Evolutionary conservation across 345 rosid genomes (phyloP).

Genomic region (Streptanthus diversifolius): DNA sequence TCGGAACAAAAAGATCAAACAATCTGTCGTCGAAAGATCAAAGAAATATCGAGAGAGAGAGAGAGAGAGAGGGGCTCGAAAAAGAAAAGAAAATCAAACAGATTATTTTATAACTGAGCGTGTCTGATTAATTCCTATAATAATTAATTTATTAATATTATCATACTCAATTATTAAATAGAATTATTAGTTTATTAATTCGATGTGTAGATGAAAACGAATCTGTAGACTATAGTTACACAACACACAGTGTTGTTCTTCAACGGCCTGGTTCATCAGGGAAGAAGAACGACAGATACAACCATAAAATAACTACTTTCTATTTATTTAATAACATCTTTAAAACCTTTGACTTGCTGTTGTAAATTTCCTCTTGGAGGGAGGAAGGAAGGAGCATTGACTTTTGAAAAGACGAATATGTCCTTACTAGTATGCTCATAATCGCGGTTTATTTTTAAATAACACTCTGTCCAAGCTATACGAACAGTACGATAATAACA

Average conservation of each 20-base stretch:
- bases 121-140: slow-evolving; percentile 25
- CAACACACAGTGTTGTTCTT: slow-evolving; percentile 9
- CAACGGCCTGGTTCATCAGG: slow-evolving; percentile 27
- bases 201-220: slow-evolving; percentile 8
- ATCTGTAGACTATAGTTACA: slow-evolving; percentile 23
- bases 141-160: slow-evolving; percentile 6
- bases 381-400: slow-evolving; percentile 8
- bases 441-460: not conserved
- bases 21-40: not conserved
- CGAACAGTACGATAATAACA: not conserved
- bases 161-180: slow-evolving; percentile 16
- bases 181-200: not conserved
- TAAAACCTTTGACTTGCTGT: slow-evolving; percentile 34
- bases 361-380: slow-evolving; percentile 24
- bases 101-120: slow-evolving; percentile 34
- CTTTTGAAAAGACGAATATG: not conserved
- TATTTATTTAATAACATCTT: not conserved
- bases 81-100: slow-evolving; percentile 27
- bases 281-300: slow-evolving; percentile 37
- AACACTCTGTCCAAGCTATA: not conserved
- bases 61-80: slow-evolving; percentile 21
- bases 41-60: too few relatives aligned
- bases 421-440: not conserved
- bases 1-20: not conserved
- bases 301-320: slow-evolving; percentile 30